Percentiles rank a stretch among this genome's conserved stretches.
Conservation (phyloP, 139 green algal genomes). For the Spirogloea muscicola region DNA sequence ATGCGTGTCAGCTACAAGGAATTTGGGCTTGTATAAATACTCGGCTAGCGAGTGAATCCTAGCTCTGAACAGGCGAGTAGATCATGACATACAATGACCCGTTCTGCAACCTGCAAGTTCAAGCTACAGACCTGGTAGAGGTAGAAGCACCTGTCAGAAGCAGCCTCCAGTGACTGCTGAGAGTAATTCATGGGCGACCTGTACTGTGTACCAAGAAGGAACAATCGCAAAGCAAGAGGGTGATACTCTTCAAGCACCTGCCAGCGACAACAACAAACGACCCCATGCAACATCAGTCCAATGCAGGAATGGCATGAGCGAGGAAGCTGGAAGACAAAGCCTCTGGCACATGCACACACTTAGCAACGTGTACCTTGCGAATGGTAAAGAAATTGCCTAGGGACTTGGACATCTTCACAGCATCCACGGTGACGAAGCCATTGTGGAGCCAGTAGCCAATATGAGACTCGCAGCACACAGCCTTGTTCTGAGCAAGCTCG, state of each 20-base stretch:
- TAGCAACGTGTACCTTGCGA: conserved; percentile 66
- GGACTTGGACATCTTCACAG: conserved; percentile 96
- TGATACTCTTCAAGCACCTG: conserved; percentile 70
- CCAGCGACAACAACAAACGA: no score
- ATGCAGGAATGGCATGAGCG: no score
- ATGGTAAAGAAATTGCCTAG: conserved; percentile 99
- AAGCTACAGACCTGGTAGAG: conserved; percentile 66
- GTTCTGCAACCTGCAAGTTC: no score
- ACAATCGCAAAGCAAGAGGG: conserved; percentile 82
- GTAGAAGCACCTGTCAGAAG: conserved; percentile 82
- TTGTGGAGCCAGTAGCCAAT: conserved; percentile 93
- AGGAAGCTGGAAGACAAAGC: no score
- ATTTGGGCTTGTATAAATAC: no score
- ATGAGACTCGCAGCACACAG: no score
- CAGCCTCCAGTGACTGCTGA: conserved; percentile 74
- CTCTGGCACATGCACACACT: no score
- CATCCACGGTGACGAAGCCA: conserved; percentile 90
- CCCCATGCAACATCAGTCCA: no score
- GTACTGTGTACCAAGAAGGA: conserved; percentile 91
- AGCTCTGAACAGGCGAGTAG: not conserved
- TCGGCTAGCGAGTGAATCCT: no score
- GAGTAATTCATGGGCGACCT: conserved; percentile 88
- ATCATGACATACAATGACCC: not conserved
- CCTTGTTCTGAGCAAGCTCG: conserved; percentile 83
- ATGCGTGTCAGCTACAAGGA: no score